These are phyloP conservation scores for Pseudognaphalium luteoalbum DNA, from an alignment of 129 eudicot genomes.

Conservation along the genomic window DNA sequence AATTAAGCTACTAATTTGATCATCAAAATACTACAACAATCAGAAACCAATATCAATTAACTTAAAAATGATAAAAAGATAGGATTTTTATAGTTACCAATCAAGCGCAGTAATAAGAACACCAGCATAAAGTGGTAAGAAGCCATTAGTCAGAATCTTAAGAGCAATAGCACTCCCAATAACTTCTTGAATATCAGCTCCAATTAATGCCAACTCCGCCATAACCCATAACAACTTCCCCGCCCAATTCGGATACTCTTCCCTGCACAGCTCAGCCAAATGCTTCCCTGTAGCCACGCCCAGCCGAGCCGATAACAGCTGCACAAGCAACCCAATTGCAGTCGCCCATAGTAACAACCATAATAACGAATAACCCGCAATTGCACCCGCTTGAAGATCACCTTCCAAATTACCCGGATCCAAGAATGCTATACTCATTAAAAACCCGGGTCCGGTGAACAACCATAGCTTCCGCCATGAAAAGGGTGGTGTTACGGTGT, in stretches of 20 bases:
- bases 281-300: constrained; percentile 95
- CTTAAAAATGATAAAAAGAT: not conserved
- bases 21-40: constrained; percentile 2
- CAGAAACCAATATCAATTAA: not conserved
- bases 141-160: constrained; percentile 73
- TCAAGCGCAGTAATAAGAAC: constrained; percentile 88
- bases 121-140: constrained; percentile 94
- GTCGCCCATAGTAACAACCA: constrained; percentile 97
- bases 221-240: constrained; percentile 74
- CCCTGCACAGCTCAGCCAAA: constrained; percentile 91
- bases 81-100: constrained; percentile 48
- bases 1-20: not conserved
- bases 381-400: constrained; percentile 96
- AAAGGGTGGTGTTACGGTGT: constrained; percentile 60
- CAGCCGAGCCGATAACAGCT: constrained; percentile 81
- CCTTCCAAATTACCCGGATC: constrained; percentile 98
- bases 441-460: constrained; percentile 87
- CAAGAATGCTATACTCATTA: constrained; percentile 93
- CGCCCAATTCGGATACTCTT: constrained; percentile 95
- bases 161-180: constrained; percentile 99
- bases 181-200: constrained; percentile 95
- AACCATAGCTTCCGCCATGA: constrained; percentile 90
- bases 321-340: constrained; percentile 83
- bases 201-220: constrained; percentile 90
- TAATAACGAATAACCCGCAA: constrained; percentile 81